A percentile compares a stretch with the other conserved stretches of the same genome.
phyloP scores from a whole-genome alignment of 768 basidiomycete species.

The Cystofilobasidium bisporidii region DNA sequence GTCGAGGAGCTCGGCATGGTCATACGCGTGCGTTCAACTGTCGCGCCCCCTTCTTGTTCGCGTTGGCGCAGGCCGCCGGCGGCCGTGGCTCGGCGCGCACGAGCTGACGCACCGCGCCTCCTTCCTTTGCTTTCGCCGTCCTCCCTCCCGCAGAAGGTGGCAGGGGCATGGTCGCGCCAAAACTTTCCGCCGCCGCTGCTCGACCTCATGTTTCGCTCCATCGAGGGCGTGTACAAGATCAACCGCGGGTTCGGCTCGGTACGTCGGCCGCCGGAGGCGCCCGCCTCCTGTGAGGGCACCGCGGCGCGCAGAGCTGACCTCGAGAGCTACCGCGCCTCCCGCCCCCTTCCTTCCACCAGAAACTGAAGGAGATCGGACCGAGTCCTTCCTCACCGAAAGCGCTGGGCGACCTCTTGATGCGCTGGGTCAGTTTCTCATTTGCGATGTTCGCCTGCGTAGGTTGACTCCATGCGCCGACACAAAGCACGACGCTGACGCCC shows the following conservation, averaged over 20 bases:
- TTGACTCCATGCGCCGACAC: no score
- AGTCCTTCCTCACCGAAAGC: constrained; percentile 88
- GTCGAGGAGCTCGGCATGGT: constrained; percentile 81
- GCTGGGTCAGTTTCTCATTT: constrained; percentile 62
- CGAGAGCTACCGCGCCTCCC: not conserved
- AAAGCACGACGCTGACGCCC: not conserved
- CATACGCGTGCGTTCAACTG: constrained; percentile 60
- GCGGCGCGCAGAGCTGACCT: no score
- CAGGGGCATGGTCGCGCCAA: constrained; percentile 90
- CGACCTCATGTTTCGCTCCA: constrained; percentile 85
- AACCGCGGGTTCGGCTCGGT: constrained; percentile 73
- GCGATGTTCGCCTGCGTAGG: no score
- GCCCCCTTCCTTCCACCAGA: constrained; percentile 40
- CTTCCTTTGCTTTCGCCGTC: not conserved
- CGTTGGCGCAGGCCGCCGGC: not conserved
- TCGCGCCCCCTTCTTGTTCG: constrained; percentile 3
- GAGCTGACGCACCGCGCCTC: not conserved
- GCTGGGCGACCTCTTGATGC: constrained; percentile 88
- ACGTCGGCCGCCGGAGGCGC: constrained; percentile 31
- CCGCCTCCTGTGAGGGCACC: no score
- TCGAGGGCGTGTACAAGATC: constrained; percentile 85
- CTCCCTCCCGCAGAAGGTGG: constrained; percentile 61
- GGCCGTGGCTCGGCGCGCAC: not conserved
- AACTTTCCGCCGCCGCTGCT: constrained; percentile 88
- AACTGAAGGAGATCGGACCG: constrained; percentile 85